phyloP scores from a whole-genome alignment of 1,284 basidiomycete genomes.

The Inonotus hispidus region DNA sequence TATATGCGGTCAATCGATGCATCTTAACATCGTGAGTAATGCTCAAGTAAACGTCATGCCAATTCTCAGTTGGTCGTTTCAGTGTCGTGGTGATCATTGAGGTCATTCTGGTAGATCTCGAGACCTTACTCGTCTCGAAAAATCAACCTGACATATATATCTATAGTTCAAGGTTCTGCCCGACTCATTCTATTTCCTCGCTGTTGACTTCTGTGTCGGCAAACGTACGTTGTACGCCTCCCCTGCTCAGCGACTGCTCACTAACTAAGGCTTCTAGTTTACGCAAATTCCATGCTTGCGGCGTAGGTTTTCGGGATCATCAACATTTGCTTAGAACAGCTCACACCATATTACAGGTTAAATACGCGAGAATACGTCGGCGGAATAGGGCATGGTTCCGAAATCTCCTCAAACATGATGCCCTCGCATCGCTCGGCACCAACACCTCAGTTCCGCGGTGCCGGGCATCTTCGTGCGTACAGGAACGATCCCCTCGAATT shows the following conservation, averaged over 20 bases:
- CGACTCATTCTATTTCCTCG: slow-evolving; percentile 37
- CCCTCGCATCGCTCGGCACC: background rate
- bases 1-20: slow-evolving; percentile 42
- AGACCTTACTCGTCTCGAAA: background rate
- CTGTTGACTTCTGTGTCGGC: slow-evolving; percentile 42
- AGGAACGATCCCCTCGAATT: background rate
- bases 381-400: slow-evolving; percentile 20
- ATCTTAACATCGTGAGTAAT: slow-evolving; percentile 37
- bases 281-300: slow-evolving; percentile 42
- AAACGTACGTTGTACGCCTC: slow-evolving; percentile 30
- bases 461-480: background rate
- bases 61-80: background rate
- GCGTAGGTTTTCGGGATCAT: slow-evolving; percentile 1
- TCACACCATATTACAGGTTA: slow-evolving; percentile 24
- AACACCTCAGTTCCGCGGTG: background rate
- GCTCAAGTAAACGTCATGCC: background rate
- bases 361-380: slow-evolving; percentile 36
- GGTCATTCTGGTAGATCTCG: slow-evolving; percentile 30
- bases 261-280: slow-evolving; percentile 30
- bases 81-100: slow-evolving; percentile 37
- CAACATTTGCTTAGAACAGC: background rate
- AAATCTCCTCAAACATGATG: background rate
- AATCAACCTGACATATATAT: too few relatives aligned
- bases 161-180: slow-evolving; percentile 35
- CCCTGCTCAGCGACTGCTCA: background rate